Evolutionary conservation across 352 stramenopile species (phyloP), one percentile per base, ranked within the genome.

Genomic region (Pythium aphanidermatum): DNA sequence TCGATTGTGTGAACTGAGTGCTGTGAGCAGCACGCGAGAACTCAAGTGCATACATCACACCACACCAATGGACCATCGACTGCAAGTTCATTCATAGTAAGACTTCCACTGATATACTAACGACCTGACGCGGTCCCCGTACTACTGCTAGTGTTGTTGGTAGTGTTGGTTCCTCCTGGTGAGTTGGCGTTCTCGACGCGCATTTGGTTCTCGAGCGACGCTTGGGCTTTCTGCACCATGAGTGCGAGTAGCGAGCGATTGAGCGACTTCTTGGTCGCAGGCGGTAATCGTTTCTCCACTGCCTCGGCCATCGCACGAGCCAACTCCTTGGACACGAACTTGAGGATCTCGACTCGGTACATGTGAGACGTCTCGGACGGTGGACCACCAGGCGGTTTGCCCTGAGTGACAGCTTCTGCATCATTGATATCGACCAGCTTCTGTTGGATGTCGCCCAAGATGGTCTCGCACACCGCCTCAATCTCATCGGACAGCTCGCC

Each of bases 261-360:
- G 7, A 83, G 47, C 42, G 69, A 63, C 35, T 87, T 74, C 61
- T 85, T 87, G 28, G 76, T 65, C 5, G 55, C 48, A 40, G 64
- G 51, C 12, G 69, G 68, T 0, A 90, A 55, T 11, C 73, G 63
- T 39, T 84, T 86, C 53, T 90, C 73, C 0, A 87, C 68, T 9
- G 78, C 65, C 16, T 90, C 74, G 14, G 77, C 65, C 28, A 90
- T 74, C 0, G 78, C 70, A 31, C 78, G 78, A n/a, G 74, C 74
- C 19, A 90, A 65, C 40, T 90, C 78, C 19, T 79, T 77, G 1
- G 78, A 87, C 25, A 87, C 81, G 42, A 81, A 87, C 63, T 90
- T 90, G 39, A 90, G 68, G 55, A 90, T 87, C 71, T 90, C 78
- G 33, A 90, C 71, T 38, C 74, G 74, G 52, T 90, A 90, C 75